Percentiles rank a stretch among this genome's conserved stretches.
phyloP scores from a whole-genome alignment of 495 filamentous ascomycete genomes.

The Hypoxylon intermedium region DNA sequence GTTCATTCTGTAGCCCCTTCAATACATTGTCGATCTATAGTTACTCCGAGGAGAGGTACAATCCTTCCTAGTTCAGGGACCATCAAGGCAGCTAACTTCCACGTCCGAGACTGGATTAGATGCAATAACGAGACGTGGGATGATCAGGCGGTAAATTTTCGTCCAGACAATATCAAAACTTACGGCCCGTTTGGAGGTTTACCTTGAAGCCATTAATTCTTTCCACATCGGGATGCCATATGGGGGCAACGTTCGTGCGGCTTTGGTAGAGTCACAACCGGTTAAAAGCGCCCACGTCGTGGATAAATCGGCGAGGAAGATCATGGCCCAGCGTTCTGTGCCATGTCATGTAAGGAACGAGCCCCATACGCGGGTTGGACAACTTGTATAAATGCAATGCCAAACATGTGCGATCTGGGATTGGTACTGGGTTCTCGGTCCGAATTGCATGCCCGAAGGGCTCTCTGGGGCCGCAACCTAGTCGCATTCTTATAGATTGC shows the following conservation, averaged over 20 bases:
- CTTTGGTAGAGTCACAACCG: slow-evolving; percentile 29
- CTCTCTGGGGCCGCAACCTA: slow-evolving; percentile 5
- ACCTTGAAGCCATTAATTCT: slow-evolving; percentile 14
- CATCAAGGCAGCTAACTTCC: neutral
- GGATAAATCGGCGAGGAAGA: slow-evolving; percentile 38
- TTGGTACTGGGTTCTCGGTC: slow-evolving; percentile 35
- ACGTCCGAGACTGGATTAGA: neutral
- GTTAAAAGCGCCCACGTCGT: slow-evolving; percentile 32
- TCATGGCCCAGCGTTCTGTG: slow-evolving; percentile 23
- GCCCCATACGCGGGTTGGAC: slow-evolving; percentile 13
- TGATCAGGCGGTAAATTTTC: slow-evolving; percentile 25
- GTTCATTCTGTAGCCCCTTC: neutral
- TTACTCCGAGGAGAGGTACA: neutral
- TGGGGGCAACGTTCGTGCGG: slow-evolving; percentile 18
- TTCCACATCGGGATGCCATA: slow-evolving; percentile 25
- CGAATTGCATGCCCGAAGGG: slow-evolving; percentile 32
- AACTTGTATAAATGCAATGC: slow-evolving; percentile 26
- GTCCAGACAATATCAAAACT: slow-evolving; percentile 10
- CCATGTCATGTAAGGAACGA: slow-evolving; percentile 37
- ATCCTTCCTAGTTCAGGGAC: slow-evolving; percentile 1
- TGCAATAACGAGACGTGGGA: slow-evolving; percentile 7
- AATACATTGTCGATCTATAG: slow-evolving; percentile 15
- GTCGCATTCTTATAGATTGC: slow-evolving; percentile 27
- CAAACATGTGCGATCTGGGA: slow-evolving; percentile 20
- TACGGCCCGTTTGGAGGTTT: slow-evolving; percentile 32